Conservation (phyloP, 2,329 filamentous ascomycete species). For the Tolypocladium cylindrosporum region DNA sequence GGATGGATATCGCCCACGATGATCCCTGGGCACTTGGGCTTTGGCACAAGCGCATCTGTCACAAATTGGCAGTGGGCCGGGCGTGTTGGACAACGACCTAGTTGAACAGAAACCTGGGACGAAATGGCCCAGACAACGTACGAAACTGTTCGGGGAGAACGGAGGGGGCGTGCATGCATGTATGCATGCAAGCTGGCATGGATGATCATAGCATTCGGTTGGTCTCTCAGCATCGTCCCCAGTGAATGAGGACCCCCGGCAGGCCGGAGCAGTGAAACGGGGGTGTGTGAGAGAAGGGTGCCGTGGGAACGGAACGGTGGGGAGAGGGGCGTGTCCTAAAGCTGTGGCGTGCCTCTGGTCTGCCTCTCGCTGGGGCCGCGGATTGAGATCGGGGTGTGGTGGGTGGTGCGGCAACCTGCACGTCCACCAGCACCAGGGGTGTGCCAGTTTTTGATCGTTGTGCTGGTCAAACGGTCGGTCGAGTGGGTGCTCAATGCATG, state of each 20-base stretch:
- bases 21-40: slow-evolving; percentile 3
- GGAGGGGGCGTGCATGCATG: slow-evolving; percentile 2
- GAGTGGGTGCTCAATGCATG: slow-evolving; percentile 11
- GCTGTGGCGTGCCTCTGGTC: not conserved
- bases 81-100: slow-evolving; percentile 1
- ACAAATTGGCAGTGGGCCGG: slow-evolving; percentile 11
- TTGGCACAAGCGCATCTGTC: slow-evolving; percentile 6
- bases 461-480: slow-evolving; percentile 10
- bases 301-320: not conserved
- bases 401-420: slow-evolving; percentile 13
- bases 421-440: slow-evolving; percentile 8
- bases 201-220: not conserved
- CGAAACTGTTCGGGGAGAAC: slow-evolving; percentile 2
- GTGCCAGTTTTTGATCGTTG: slow-evolving; percentile 11
- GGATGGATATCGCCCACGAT: slow-evolving; percentile 6
- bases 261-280: not conserved
- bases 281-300: not conserved
- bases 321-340: not conserved
- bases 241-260: not conserved
- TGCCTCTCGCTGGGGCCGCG: slow-evolving; percentile 7
- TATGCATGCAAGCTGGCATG: not conserved
- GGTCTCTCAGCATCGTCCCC: not conserved
- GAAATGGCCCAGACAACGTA: slow-evolving; percentile 4
- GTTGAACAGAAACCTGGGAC: slow-evolving; percentile 5
- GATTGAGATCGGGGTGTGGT: slow-evolving; percentile 9